These are phyloP conservation scores for Zymoseptoria pseudotritici DNA, from an alignment of 2,329 filamentous ascomycete species.

Conservation along the genomic window DNA sequence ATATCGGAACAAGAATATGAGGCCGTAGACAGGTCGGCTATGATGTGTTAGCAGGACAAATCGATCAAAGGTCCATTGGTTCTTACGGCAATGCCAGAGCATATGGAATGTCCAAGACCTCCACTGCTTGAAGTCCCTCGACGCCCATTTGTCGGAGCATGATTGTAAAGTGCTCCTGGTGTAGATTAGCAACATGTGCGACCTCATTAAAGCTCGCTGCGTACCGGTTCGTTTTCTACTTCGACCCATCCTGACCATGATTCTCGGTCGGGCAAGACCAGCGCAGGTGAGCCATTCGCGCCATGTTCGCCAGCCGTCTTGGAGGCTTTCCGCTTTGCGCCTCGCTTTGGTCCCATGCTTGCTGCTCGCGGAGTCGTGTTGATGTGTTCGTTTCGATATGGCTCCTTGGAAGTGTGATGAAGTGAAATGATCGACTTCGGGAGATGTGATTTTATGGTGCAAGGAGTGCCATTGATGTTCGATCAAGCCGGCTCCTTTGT, in stretches of 20 bases:
- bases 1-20: slow-evolving; percentile 83
- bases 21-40: slow-evolving; percentile 64
- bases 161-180: slow-evolving; percentile 72
- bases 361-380: background rate
- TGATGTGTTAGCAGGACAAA: slow-evolving; percentile 26
- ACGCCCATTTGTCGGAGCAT: slow-evolving; percentile 77
- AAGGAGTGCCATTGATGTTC: background rate
- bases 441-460: background rate
- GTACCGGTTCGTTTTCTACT: slow-evolving; percentile 81
- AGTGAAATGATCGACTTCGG: background rate
- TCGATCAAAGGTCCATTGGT: background rate
- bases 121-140: slow-evolving; percentile 62
- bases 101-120: slow-evolving; percentile 60
- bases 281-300: slow-evolving; percentile 2
- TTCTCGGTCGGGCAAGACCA: slow-evolving; percentile 43
- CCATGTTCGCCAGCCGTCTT: slow-evolving; percentile 12
- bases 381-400: background rate
- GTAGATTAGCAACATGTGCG: slow-evolving; percentile 10
- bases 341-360: slow-evolving; percentile 19
- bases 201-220: slow-evolving; percentile 19
- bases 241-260: slow-evolving; percentile 71
- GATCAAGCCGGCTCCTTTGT: background rate
- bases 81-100: slow-evolving; percentile 37
- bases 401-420: background rate
- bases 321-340: slow-evolving; percentile 17